These are phyloP conservation scores for Cryphonectria japonica DNA, from an alignment of 2,329 filamentous ascomycete genomes.

Conservation along the genomic window DNA sequence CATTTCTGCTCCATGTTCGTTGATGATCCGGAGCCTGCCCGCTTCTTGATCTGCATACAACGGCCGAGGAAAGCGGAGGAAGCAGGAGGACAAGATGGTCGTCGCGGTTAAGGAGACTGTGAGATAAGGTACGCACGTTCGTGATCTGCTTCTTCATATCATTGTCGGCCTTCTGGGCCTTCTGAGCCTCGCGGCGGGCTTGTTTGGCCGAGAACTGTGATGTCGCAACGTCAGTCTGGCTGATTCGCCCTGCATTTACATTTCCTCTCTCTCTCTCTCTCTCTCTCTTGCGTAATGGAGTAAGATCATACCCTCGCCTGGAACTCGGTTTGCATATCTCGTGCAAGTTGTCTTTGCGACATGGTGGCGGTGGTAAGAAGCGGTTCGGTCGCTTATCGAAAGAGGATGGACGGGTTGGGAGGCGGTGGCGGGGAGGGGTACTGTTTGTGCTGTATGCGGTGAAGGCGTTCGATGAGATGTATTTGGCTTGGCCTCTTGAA, in stretches of 20 bases:
- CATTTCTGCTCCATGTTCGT: neutral
- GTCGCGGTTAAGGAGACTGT: neutral
- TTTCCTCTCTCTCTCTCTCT: neutral
- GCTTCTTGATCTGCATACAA: neutral
- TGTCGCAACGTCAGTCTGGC: slow-evolving; percentile 6
- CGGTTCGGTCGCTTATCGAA: neutral
- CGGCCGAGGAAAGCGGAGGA: too few species aligned
- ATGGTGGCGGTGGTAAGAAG: slow-evolving; percentile 43
- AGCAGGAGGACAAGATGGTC: neutral
- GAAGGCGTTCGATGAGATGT: too few species aligned
- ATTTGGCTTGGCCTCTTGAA: neutral
- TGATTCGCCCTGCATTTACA: neutral
- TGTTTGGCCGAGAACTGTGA: slow-evolving; percentile 63
- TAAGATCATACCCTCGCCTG: slow-evolving; percentile 54
- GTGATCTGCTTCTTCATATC: slow-evolving; percentile 67
- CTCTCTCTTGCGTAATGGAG: neutral
- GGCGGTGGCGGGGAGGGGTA: neutral
- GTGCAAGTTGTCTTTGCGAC: slow-evolving; percentile 62
- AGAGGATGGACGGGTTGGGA: neutral
- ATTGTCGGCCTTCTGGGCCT: slow-evolving; percentile 64
- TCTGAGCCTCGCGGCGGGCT: slow-evolving; percentile 62
- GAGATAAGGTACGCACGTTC: slow-evolving; percentile 41
- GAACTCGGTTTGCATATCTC: slow-evolving; percentile 67
- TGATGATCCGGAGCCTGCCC: neutral
- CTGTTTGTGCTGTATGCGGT: neutral